A percentile compares a stretch with the other conserved stretches of the same genome.
Conservation (phyloP, 192 early-diverging fungal genomes). For the Chytriomyces sp. region DNA sequence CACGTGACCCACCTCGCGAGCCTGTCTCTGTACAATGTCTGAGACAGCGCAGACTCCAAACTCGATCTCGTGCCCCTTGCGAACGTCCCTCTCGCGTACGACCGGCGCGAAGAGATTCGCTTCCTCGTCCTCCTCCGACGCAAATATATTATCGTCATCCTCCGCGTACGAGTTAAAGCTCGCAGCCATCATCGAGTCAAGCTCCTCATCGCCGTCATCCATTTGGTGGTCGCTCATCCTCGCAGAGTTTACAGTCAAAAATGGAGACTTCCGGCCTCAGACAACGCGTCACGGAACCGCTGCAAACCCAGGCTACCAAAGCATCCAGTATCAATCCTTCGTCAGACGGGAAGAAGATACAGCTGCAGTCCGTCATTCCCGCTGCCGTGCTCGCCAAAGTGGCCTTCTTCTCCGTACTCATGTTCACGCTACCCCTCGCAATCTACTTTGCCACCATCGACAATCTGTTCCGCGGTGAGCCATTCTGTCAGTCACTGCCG, state of each 20-base stretch:
- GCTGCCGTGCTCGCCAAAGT: constrained; percentile 28
- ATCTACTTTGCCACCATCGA: constrained; percentile 28
- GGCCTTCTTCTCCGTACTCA: constrained; percentile 33
- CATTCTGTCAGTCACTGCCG: background rate
- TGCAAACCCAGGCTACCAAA: no score
- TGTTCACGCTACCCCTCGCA: constrained; percentile 40
- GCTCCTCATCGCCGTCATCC: constrained; percentile 20
- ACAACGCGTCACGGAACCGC: no score
- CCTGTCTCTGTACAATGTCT: constrained; percentile 67
- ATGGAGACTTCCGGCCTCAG: no score
- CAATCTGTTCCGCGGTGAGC: constrained; percentile 26
- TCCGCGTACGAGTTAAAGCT: constrained; percentile 18
- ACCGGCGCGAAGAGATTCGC: constrained; percentile 63
- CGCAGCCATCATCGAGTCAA: background rate
- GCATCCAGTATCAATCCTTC: background rate
- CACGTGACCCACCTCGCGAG: constrained; percentile 71
- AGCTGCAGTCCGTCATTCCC: background rate
- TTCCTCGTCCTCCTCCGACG: constrained; percentile 46
- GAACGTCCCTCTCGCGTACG: constrained; percentile 56
- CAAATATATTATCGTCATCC: constrained; percentile 41
- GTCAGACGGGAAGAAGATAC: background rate
- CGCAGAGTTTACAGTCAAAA: no score
- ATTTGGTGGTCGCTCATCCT: background rate
- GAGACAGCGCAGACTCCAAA: constrained; percentile 28
- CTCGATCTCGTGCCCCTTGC: background rate